Percentiles rank a stretch among this genome's conserved stretches.
Conservation (phyloP, 345 rosid species). For the Hevea brasiliensis region DNA sequence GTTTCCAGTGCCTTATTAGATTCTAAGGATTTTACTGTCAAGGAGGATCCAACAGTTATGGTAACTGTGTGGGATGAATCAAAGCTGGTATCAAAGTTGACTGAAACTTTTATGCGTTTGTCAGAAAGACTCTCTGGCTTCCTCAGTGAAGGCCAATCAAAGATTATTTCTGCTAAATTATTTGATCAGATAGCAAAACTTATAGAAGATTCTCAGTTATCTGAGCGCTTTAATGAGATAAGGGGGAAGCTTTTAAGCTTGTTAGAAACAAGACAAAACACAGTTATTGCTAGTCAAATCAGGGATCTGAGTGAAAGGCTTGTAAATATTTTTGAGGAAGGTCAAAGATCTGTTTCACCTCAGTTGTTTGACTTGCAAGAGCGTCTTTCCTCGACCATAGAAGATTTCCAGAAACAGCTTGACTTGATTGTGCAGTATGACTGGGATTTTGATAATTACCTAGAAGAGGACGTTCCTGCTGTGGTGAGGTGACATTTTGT, state of each 20-base stretch:
- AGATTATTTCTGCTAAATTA: constrained; percentile 67
- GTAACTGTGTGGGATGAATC: constrained; percentile 74
- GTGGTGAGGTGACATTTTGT: constrained; percentile 83
- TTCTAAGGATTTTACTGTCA: constrained; percentile 39
- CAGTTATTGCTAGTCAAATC: constrained; percentile 69
- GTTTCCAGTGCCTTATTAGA: constrained; percentile 25
- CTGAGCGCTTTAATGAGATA: constrained; percentile 71
- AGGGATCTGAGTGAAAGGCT: constrained; percentile 69
- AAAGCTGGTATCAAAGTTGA: constrained; percentile 52
- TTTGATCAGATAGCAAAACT: constrained; percentile 77
- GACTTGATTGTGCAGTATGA: constrained; percentile 83
- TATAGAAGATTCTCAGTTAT: constrained; percentile 67
- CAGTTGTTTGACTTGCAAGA: constrained; percentile 79
- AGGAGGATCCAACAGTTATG: constrained; percentile 39
- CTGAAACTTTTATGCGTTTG: constrained; percentile 75
- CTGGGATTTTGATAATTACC: constrained; percentile 95
- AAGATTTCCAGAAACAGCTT: constrained; percentile 90
- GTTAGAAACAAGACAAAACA: constrained; percentile 73
- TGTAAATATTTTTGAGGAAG: constrained; percentile 75
- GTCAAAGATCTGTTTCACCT: constrained; percentile 79
- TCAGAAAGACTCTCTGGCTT: constrained; percentile 88
- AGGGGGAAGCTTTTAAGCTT: constrained; percentile 64
- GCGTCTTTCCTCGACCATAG: constrained; percentile 71
- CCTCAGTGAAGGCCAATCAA: constrained; percentile 82
- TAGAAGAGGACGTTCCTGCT: constrained; percentile 97